Evolutionary conservation across 768 basidiomycete species (phyloP).

Genomic region (Termitomyces sp.): DNA sequence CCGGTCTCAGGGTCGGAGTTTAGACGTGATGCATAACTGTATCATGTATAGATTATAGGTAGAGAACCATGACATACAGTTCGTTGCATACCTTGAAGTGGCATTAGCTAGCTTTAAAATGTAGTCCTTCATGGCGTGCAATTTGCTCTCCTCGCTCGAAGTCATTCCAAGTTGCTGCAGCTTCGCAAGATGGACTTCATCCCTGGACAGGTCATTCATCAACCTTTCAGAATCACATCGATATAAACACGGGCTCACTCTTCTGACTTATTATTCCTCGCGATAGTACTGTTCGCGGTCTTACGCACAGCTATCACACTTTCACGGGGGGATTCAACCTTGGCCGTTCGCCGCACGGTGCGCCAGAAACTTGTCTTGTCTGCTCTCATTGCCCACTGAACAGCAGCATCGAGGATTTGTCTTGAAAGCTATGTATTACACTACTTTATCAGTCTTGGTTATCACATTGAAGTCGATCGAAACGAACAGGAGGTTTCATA

Average conservation of each 20-base stretch:
- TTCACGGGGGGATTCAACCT: constrained; percentile 64
- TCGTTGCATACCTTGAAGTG: constrained; percentile 54
- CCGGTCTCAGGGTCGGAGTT: constrained; percentile 59
- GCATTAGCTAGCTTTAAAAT: constrained; percentile 79
- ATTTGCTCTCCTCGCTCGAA: constrained; percentile 72
- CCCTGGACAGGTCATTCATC: constrained; percentile 39
- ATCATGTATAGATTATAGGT: background rate
- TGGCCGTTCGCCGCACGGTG: constrained; percentile 40
- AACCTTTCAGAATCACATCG: background rate
- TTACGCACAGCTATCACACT: constrained; percentile 65
- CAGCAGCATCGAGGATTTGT: constrained; percentile 77
- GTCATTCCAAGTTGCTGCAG: constrained; percentile 89
- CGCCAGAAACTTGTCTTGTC: constrained; percentile 82
- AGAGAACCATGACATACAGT: background rate
- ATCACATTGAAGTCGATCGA: background rate
- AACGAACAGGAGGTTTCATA: constrained; percentile 72
- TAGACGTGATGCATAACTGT: constrained; percentile 63
- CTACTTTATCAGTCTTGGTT: background rate
- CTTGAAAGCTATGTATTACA: constrained; percentile 48
- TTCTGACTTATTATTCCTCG: constrained; percentile 59
- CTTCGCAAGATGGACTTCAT: constrained; percentile 69
- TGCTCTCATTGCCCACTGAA: constrained; percentile 84
- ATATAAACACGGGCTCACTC: constrained; percentile 49
- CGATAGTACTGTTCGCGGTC: constrained; percentile 32
- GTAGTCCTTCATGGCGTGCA: constrained; percentile 86